Percentiles rank a stretch among this genome's conserved stretches.
Conservation (phyloP, 495 filamentous ascomycete genomes). For the Aspergillus olivimuriae region DNA sequence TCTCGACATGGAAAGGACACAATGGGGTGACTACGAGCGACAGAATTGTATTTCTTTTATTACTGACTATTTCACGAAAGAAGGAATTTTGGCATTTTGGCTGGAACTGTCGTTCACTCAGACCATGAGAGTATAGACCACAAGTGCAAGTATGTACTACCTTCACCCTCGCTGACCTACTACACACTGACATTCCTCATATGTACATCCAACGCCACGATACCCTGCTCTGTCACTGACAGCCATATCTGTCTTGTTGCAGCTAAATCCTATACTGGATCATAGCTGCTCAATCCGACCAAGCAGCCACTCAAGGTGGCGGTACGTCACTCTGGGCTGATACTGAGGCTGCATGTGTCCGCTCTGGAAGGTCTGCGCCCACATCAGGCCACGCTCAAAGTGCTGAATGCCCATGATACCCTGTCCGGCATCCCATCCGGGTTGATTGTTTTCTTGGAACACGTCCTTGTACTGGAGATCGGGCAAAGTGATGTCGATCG, state of each 20-base stretch:
- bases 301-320: constrained; percentile 64
- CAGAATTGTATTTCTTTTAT: no score
- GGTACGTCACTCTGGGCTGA: constrained; percentile 56
- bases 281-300: constrained; percentile 33
- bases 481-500: constrained; percentile 31
- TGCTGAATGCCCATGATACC: constrained; percentile 60
- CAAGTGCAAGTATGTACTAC: no score
- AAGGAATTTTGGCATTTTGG: no score
- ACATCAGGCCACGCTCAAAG: constrained; percentile 69
- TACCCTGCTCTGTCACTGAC: no score
- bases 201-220: no score
- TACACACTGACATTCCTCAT: no score
- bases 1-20: no score
- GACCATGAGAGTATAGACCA: no score
- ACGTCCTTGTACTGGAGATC: constrained; percentile 29
- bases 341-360: constrained; percentile 67
- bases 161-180: no score
- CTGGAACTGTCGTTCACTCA: no score
- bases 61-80: no score
- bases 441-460: constrained; percentile 24
- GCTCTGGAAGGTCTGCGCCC: constrained; percentile 49
- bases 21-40: no score
- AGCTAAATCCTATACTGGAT: neutral
- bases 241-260: neutral
- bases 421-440: constrained; percentile 26